phyloP scores from a whole-genome alignment of 2,329 filamentous ascomycete genomes.

The Cladosporium austrohemisphaericum region DNA sequence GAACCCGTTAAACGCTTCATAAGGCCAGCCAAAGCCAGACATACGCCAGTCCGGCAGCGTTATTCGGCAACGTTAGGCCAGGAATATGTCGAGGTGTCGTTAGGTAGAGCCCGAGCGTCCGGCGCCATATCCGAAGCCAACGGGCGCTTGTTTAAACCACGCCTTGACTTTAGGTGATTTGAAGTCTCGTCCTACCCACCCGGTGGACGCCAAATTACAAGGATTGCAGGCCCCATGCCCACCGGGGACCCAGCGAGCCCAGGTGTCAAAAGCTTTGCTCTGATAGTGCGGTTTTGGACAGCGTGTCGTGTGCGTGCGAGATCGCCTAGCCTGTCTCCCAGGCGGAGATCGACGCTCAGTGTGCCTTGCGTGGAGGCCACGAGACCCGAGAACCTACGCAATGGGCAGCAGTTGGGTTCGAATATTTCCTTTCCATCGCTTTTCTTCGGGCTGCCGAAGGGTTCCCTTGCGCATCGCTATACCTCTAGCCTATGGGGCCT shows the following conservation, averaged over 20 bases:
- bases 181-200: constrained; percentile 13
- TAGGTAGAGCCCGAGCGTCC: constrained; percentile 8
- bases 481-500: constrained; percentile 14
- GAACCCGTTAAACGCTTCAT: neutral
- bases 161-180: constrained; percentile 11
- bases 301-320: constrained; percentile 9
- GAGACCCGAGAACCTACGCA: constrained; percentile 16
- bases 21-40: neutral
- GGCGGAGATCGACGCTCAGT: constrained; percentile 12
- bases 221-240: constrained; percentile 7
- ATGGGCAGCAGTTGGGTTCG: constrained; percentile 17
- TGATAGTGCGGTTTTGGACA: constrained; percentile 4
- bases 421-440: constrained; percentile 15
- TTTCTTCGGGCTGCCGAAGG: constrained; percentile 15
- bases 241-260: constrained; percentile 10
- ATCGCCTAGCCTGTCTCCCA: constrained; percentile 11
- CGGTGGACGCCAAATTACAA: constrained; percentile 10
- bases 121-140: constrained; percentile 7
- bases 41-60: constrained; percentile 1
- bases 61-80: constrained; percentile 5
- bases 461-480: constrained; percentile 16
- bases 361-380: constrained; percentile 15
- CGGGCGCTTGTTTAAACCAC: constrained; percentile 13
- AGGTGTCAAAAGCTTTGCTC: constrained; percentile 13
- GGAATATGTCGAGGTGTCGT: constrained; percentile 9